Evolutionary conservation across 2,329 filamentous ascomycete species (phyloP), one percentile per base, ranked within the genome.

Genomic region (Verruconis gallopava): DNA sequence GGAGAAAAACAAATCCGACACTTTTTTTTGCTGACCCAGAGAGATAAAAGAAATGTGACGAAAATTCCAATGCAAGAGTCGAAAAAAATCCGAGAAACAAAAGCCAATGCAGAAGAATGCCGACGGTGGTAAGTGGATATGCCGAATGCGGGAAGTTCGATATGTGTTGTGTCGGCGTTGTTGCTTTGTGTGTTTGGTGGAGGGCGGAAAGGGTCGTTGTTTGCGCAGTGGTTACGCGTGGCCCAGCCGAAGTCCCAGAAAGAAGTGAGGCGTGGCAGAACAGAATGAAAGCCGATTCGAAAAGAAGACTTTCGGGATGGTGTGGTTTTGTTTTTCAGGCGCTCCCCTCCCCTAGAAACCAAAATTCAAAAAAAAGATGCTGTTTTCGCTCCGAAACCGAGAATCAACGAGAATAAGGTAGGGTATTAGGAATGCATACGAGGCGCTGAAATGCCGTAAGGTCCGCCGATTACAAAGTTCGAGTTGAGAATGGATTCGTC

Each of bases 341-440:
- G n/a, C n/a, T n/a, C n/a, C n/a, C n/a, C n/a, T n/a, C n/a, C n/a
- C n/a, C n/a, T 30, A 30, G 25, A 30, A 14, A 30, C 28, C 9
- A 11, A 25, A 30, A 22, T 21, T 30, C 38, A 30, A 40, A 40
- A 40, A 32, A 38, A 22, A 38, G 28, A 25, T 18, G 20, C 12
- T 25, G 22, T 9, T 25, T 3, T 38, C 37, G 21, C 20, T 22
- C 25, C 37, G 19, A 22, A 15, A 19, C 35, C 40, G 34, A 11
- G 11, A 15, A 11, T 12, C 9, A 11, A 12, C 17, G 11, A 12
- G 15, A 11, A 11, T 37, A 11, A 12, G 17, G 15, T 12, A 18
- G 17, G 17, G 40, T 42, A 42, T 42, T 42, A 42, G 14, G 19
- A 20, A 20, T 41, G 28, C 14, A 33, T 15, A 13, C 22, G 15